phyloP scores from a whole-genome alignment of 2,329 filamentous ascomycete genomes.

The Reticulascus tulasneorum region DNA sequence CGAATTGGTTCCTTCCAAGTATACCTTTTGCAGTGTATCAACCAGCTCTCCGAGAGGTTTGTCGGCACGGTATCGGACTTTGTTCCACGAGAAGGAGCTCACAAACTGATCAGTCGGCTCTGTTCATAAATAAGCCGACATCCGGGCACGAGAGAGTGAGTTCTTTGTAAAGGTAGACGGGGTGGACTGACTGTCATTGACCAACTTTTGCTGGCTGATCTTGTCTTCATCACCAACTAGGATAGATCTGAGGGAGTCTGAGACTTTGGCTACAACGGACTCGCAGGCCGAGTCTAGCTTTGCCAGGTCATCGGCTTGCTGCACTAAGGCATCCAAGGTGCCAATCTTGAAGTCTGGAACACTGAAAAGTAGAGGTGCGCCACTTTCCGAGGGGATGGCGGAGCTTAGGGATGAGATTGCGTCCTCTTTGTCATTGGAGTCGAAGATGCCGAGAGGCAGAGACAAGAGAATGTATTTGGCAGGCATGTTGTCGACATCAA shows the following conservation, averaged over 20 bases:
- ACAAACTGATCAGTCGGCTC: slow-evolving; percentile 96
- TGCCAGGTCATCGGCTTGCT: slow-evolving; percentile 90
- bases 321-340: slow-evolving; percentile 88
- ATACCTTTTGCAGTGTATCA: slow-evolving; percentile 80
- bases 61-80: slow-evolving; percentile 92
- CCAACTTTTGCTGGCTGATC: slow-evolving; percentile 80
- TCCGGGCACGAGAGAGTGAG: slow-evolving; percentile 3
- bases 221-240: slow-evolving; percentile 82
- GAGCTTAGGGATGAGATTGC: slow-evolving; percentile 72
- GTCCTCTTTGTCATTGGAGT: slow-evolving; percentile 75
- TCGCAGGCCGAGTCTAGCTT: slow-evolving; percentile 82
- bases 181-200: slow-evolving; percentile 72
- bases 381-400: slow-evolving; percentile 70
- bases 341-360: slow-evolving; percentile 98
- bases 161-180: slow-evolving; percentile 7
- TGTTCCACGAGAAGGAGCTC: slow-evolving; percentile 90
- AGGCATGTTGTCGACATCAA: slow-evolving; percentile 38
- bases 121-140: slow-evolving; percentile 32
- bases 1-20: too few species aligned
- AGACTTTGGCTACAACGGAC: slow-evolving; percentile 80
- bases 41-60: slow-evolving; percentile 85
- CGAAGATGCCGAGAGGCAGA: slow-evolving; percentile 80
- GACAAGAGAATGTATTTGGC: slow-evolving; percentile 83
- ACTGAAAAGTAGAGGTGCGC: slow-evolving; percentile 69
- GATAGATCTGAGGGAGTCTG: slow-evolving; percentile 76